Evolutionary conservation across 2,329 filamentous ascomycete genomes (phyloP), one percentile per base, ranked within the genome.

Genomic region (Ceratocystis cacaofunesta): DNA sequence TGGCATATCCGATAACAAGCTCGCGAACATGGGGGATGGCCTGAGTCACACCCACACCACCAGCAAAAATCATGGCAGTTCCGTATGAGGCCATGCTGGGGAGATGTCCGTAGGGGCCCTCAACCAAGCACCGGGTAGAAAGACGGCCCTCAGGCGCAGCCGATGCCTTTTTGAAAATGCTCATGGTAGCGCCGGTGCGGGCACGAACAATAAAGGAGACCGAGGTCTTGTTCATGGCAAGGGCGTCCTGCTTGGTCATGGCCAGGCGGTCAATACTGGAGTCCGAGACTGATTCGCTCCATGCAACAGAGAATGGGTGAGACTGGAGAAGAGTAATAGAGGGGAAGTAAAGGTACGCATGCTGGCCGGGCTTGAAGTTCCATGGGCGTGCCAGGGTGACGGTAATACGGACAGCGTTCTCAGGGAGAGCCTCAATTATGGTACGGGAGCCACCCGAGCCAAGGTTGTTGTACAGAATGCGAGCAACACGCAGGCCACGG

Each of bases 41-140:
- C 70, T 92, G 88, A 0, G 89, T 90, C 70, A 92, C 89, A 68
- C 89, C 89, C 12, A 92, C 86, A 70, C 89, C 89, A 66, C 88
- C 89, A 0, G 89, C 89, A 72, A 92, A 89, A 48, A 92, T 81
- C 73, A 92, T 83, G 36, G 88, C 85, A 0, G 87, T 90, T 69
- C 89, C 89, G 74, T 90, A 92, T 0, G 86, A 90, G 68, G 85
- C 80, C 72, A 92, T 80, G 69, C 78, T 79, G 72, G 90, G 86
- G 72, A 86, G 79, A 46, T 85, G 87, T 61, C 88, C 87, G 71
- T 92, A 92, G 0, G 89, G 89, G 0, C 89, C 89, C 74, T 92
- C 89, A 52, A 88, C 83, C 60, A 85, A 80, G 69, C 86, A 88
- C 44, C 76, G 83, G 5, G 86, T 86, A 25, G 79, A 76, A 71